Base-by-base conservation (phyloP, 768 basidiomycete species). In the Boletus rubescentipes region DNA sequence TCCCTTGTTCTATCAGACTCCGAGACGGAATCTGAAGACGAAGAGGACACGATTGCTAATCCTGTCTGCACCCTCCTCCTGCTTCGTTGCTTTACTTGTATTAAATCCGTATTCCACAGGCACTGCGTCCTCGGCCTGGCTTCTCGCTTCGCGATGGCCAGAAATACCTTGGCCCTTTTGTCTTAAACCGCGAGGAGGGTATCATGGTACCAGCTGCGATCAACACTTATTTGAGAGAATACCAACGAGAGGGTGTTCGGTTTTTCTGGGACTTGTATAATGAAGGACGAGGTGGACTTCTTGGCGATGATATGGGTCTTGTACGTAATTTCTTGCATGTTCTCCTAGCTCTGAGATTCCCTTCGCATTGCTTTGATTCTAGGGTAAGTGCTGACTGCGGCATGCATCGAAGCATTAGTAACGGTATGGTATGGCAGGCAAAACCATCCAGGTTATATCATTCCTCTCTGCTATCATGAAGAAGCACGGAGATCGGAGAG, bases 281-380 rank as follows among this genome's bases (percentile, higher is more conserved):
- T 29, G 74, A 86, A 59, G 79, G 78, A 0, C 75, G 77, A 40
- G 96, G 96, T 0, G 95, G 88, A 0, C 67, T 98, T 11, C 78
- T 98, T 5, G 96, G 96, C 6, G 96, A 98, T 67, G 96, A 98
- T 64, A 98, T 98, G 96, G 96, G 93, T 59, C 75, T 87, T 57
- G 85, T 86, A 58, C 23, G 69, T 70, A 9, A n/a, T 49, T 41
- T 31, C 15, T 23, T 46, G n/a, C 32, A 21, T 51, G 11, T 35
- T 29, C 26, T 40, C 20, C 10, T 5, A 2, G 8, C 39, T 44
- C 55, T 50, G 32, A 53, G 9, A 26, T 44, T 48, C 10, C 35
- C 23, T 37, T 42, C 18, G 1, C 30, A 8, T 10, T 16, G 9
- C 18, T 40, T 49, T 49, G 31, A 53, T 54, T 38, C n/a, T 51